Percentiles rank a stretch among this genome's conserved stretches.
phyloP scores from a whole-genome alignment of 2,329 filamentous ascomycete genomes.

The Metarhizium anisopliae region DNA sequence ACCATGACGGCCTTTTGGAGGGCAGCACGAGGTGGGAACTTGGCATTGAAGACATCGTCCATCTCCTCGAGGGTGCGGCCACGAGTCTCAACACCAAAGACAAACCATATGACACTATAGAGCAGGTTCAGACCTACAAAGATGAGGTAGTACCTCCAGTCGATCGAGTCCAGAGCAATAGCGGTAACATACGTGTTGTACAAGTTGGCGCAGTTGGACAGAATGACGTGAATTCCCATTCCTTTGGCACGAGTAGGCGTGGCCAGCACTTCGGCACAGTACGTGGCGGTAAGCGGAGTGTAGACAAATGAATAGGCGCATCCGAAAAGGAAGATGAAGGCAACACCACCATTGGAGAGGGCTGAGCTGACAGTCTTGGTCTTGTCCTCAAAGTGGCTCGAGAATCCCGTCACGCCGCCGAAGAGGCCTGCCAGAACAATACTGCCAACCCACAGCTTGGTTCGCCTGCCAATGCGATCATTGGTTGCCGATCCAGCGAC shows the following conservation, averaged over 20 bases:
- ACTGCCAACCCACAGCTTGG: conserved; percentile 40
- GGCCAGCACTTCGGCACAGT: conserved; percentile 24
- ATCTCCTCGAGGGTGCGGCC: conserved; percentile 34
- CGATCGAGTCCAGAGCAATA: conserved; percentile 20
- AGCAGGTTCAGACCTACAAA: conserved; percentile 22
- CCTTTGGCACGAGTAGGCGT: conserved; percentile 25
- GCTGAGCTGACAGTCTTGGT: conserved; percentile 21
- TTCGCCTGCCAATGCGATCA: conserved; percentile 24
- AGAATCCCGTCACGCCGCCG: conserved; percentile 36
- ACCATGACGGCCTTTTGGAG: conserved; percentile 22
- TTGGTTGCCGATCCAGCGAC: conserved; percentile 22
- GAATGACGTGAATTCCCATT: conserved; percentile 21
- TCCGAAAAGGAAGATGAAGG: conserved; percentile 44
- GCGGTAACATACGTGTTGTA: conserved; percentile 24
- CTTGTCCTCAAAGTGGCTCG: conserved; percentile 28
- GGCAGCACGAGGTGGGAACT: conserved; percentile 27
- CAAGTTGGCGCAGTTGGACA: conserved; percentile 21
- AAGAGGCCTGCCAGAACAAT: conserved; percentile 37
- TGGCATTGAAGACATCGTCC: conserved; percentile 30
- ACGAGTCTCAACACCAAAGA: conserved; percentile 21
- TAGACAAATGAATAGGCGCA: conserved; percentile 42
- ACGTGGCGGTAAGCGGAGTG: conserved; percentile 34
- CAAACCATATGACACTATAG: conserved; percentile 18
- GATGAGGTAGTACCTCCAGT: conserved; percentile 22
- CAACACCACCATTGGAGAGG: conserved; percentile 35